These are phyloP conservation scores for Gentiana straminea DNA, from an alignment of 257 asterid genomes.

Conservation along the genomic window DNA sequence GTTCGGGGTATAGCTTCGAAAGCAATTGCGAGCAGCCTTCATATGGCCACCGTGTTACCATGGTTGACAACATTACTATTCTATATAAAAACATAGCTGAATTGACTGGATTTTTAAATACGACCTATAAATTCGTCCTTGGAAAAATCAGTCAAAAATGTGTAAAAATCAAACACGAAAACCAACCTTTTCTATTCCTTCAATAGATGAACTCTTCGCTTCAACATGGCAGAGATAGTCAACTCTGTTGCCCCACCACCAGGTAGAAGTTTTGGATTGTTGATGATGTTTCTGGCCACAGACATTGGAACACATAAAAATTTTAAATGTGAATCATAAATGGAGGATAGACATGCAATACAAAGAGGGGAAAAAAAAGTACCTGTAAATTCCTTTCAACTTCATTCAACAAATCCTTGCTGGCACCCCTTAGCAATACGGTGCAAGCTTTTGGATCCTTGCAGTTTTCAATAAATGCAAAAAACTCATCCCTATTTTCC, in stretches of 20 bases:
- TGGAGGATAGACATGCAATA: neutral
- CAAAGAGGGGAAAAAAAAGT: conserved; percentile 8
- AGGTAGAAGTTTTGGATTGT: conserved; percentile 91
- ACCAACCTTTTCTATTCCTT: conserved; percentile 83
- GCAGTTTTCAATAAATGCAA: conserved; percentile 78
- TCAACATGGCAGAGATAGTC: conserved; percentile 83
- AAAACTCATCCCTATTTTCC: conserved; percentile 88
- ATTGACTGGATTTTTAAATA: neutral
- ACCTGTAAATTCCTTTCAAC: conserved; percentile 98
- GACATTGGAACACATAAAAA: conserved; percentile 38
- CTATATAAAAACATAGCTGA: neutral
- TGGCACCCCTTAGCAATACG: conserved; percentile 85
- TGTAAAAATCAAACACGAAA: neutral
- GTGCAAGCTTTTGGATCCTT: conserved; percentile 94
- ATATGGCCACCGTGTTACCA: conserved; percentile 75
- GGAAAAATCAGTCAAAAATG: no score
- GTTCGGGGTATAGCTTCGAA: conserved; percentile 98
- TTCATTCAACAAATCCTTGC: conserved; percentile 96
- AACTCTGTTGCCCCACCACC: conserved; percentile 98
- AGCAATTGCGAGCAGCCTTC: conserved; percentile 98
- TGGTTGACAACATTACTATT: neutral
- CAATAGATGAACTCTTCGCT: conserved; percentile 84
- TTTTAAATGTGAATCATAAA: conserved; percentile 8
- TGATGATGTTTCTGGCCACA: conserved; percentile 88
- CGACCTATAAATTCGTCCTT: neutral